Base-by-base conservation (phyloP, 2,329 filamentous ascomycete genomes). In the Sporothrix schenckii region DNA sequence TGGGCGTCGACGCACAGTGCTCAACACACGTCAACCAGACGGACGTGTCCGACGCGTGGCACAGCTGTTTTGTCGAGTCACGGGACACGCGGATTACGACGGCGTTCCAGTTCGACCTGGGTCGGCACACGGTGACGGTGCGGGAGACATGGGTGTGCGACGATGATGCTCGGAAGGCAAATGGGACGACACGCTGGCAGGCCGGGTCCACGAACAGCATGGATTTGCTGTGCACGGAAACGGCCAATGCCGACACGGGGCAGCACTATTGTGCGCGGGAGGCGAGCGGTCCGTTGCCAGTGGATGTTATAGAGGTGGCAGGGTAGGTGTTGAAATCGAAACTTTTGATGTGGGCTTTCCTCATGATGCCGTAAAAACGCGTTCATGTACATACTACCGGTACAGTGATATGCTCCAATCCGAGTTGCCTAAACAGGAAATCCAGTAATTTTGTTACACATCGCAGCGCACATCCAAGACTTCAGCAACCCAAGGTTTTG, bases 141-240 rank as follows among this genome's bases (percentile, higher is more conserved):
- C 71, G 73, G 41, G 73, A 74, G 70, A 74, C 73, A 19, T 74
- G 73, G 73, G 44, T 69, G 76, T 16, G 44, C 71, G 65, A 78
- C 14, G 67, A 78, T 3, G 68, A 30, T 14, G 50, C 44, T 10
- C 10, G n/a, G 41, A 1, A 14, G 11, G 19, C 1, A 11, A 34
- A 14, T 60, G 16, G 6, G 6, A 34, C 34, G 34, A 34, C 34
- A 34, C 4, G 34, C 34, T 58, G 68, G 21, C 24, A 58, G 41
- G 70, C 70, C 1, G 19, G 34, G 2, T 68, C 68, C 4, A 68
- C 68, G 19, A 72, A 72, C 65, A 66, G 34, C 61, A 69, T 71
- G 6, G 34, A 68, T 0, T 10, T 34, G 14, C 53, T 71, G 14
- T 71, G 70, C 24, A 11, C 14, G 1, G 61, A 67, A 30, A 53